phyloP scores from a whole-genome alignment of 352 stramenopile genomes.

The Peronospora destructor region DNA sequence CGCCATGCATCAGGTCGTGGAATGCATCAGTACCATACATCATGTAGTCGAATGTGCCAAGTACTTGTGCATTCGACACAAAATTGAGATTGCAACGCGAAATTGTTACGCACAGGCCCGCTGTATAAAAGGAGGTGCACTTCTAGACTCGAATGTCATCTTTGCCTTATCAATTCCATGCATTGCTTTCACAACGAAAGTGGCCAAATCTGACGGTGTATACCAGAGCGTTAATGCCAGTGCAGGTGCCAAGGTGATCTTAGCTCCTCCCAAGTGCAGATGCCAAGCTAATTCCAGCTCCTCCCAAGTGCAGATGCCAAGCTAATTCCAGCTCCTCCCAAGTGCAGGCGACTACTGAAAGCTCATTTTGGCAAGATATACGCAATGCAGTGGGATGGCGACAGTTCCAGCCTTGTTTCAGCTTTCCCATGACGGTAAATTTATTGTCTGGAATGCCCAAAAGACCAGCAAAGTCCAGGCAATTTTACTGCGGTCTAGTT shows the following conservation, averaged over 20 bases:
- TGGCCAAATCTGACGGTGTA: conserved; percentile 64
- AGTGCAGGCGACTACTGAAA: conserved; percentile 93
- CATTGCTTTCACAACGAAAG: too few relatives aligned
- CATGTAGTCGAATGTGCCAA: too few relatives aligned
- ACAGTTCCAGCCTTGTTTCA: conserved; percentile 87
- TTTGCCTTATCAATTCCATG: too few relatives aligned
- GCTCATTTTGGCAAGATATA: conserved; percentile 99
- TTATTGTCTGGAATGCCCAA: conserved; percentile 98
- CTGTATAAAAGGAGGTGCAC: too few relatives aligned
- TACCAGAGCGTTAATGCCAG: conserved; percentile 59
- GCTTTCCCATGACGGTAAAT: conserved; percentile 97
- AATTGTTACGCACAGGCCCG: too few relatives aligned
- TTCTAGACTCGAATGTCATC: too few relatives aligned
- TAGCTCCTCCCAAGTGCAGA: conserved; percentile 78
- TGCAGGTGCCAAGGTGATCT: conserved; percentile 66
- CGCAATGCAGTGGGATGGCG: conserved; percentile 96
- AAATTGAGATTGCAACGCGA: too few relatives aligned
- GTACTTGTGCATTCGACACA: too few relatives aligned
- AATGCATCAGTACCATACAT: too few relatives aligned
- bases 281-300: conserved; percentile 75
- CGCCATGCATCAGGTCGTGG: too few relatives aligned
- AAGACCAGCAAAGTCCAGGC: conserved; percentile 96
- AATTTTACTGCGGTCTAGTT: conserved; percentile 94
- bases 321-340: conserved; percentile 79
- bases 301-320: conserved; percentile 84